Base-by-base conservation (phyloP, 352 stramenopile species). In the Globisporangium emineosum region DNA sequence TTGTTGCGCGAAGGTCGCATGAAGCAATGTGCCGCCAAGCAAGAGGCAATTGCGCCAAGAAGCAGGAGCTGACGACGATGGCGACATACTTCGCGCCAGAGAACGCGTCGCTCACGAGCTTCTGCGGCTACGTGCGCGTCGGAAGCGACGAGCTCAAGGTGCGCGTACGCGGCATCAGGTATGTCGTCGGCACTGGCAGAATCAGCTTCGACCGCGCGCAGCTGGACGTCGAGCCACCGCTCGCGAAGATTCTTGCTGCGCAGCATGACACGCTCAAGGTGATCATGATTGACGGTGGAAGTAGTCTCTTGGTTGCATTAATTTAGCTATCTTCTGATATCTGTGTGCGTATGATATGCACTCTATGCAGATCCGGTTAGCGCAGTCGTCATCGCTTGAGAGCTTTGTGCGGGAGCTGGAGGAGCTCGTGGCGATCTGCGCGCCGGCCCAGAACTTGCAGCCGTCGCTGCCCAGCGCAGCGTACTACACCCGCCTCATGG, bases 401-500 rank as follows among this genome's bases (percentile, higher is more conserved):
- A 70, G 72, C 32, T 88, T 92, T 27, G 68, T 76, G 19, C 57
- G 60, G 5, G 79, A 92, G 57, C 62, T 92, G 15, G 65, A 90
- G 35, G 81, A 92, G 61, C 68, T 92, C 32, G 65, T 90, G 9
- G 67, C 74, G 9, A 73, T 92, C 45, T 85, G 68, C 21, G 68
- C 66, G 19, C 64, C 71, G 4, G 2, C 52, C 9, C 51, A 67
- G n/a, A 37, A 30, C 0, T 5, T 49, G 6, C 42, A 49, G 43
- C 55, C 62, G 3, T 19, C 68, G 40, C 70, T 91, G 17, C 82
- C 79, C 7, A 69, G 68, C 17, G 70, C 79, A n/a, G 53, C 57
- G 13, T 90, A 88, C 68, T 93, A 93, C 69, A 73, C 65, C 23
- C 75, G 54, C 43, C 65, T 93, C 19, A 75, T 91, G 71, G 75